Evolutionary conservation across 2,329 filamentous ascomycete genomes (phyloP).

Genomic region (Alternaria angustiovoidea): DNA sequence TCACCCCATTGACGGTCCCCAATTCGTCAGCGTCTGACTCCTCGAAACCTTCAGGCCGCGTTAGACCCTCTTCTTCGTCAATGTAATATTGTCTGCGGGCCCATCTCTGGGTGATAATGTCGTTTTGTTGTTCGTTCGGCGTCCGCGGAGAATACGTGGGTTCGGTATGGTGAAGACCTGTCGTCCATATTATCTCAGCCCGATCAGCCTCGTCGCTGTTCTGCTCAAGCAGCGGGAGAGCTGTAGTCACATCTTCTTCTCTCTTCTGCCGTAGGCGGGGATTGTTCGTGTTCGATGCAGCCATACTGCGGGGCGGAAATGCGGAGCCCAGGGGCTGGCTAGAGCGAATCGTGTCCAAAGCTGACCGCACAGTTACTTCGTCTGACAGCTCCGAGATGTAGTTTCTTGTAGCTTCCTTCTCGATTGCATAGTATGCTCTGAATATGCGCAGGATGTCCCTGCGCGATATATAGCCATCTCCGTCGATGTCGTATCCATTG

Average conservation of each 20-base stretch:
- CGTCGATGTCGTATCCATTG: conserved; percentile 88
- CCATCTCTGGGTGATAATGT: conserved; percentile 70
- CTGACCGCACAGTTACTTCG: conserved; percentile 71
- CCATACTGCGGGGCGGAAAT: conserved; percentile 51
- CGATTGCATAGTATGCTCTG: conserved; percentile 88
- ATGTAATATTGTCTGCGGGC: conserved; percentile 80
- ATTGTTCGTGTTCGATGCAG: conserved; percentile 26
- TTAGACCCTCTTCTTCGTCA: conserved; percentile 81
- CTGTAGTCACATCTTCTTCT: conserved; percentile 41
- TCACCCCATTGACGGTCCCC: conserved; percentile 21
- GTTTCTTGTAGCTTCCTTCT: conserved; percentile 87
- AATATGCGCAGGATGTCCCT: conserved; percentile 92
- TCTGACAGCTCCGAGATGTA: conserved; percentile 78
- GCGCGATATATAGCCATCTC: conserved; percentile 83
- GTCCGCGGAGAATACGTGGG: conserved; percentile 1
- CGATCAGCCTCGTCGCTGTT: conserved; percentile 36
- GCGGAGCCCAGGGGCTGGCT: conserved; percentile 58
- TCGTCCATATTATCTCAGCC: conserved; percentile 24
- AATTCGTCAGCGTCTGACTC: conserved; percentile 14
- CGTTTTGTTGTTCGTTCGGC: conserved; percentile 22
- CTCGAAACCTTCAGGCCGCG: conserved; percentile 29
- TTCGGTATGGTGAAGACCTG: conserved; percentile 18
- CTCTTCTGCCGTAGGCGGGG: conserved; percentile 42
- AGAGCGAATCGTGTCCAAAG: conserved; percentile 52
- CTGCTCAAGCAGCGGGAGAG: conserved; percentile 33